Evolutionary conservation across 2,329 filamentous ascomycete genomes (phyloP).

Genomic region (Aureobasidium sp.): DNA sequence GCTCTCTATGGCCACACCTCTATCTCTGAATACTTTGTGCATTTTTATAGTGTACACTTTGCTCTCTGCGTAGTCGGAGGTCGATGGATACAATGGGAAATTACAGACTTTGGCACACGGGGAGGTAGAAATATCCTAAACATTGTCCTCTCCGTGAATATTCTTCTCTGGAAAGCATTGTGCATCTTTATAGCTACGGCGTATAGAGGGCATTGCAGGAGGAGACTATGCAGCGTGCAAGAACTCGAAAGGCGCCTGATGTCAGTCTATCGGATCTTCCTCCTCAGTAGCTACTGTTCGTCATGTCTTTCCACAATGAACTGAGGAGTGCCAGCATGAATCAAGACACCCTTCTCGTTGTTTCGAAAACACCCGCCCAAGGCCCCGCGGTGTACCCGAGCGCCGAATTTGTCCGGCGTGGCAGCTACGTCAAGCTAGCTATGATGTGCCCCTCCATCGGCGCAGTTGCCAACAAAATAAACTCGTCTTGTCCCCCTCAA

Average conservation of each 20-base stretch:
- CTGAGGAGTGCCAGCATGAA: not conserved
- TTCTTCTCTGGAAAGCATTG: too few relatives aligned
- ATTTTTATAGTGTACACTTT: too few relatives aligned
- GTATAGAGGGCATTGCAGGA: too few relatives aligned
- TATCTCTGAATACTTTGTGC: too few relatives aligned
- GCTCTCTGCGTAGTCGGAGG: too few relatives aligned
- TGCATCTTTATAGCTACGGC: too few relatives aligned
- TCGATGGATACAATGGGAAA: too few relatives aligned
- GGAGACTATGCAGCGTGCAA: not conserved
- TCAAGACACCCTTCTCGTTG: not conserved
- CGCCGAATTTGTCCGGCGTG: not conserved
- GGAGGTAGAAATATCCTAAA: too few relatives aligned
- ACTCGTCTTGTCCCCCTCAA: conserved; percentile 3
- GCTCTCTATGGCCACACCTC: too few relatives aligned
- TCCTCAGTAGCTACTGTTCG: not conserved
- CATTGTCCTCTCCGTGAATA: too few relatives aligned
- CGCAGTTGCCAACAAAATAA: conserved; percentile 8
- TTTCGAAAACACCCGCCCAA: not conserved
- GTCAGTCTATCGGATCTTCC: not conserved
- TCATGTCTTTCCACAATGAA: too few relatives aligned
- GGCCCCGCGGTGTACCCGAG: not conserved
- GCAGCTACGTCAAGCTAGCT: conserved; percentile 11
- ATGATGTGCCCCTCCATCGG: conserved; percentile 9
- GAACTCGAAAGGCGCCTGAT: not conserved
- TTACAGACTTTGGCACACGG: too few relatives aligned